These are phyloP conservation scores for Acacia melanoxylon DNA, from an alignment of 306 rosid genomes.

Conservation along the genomic window DNA sequence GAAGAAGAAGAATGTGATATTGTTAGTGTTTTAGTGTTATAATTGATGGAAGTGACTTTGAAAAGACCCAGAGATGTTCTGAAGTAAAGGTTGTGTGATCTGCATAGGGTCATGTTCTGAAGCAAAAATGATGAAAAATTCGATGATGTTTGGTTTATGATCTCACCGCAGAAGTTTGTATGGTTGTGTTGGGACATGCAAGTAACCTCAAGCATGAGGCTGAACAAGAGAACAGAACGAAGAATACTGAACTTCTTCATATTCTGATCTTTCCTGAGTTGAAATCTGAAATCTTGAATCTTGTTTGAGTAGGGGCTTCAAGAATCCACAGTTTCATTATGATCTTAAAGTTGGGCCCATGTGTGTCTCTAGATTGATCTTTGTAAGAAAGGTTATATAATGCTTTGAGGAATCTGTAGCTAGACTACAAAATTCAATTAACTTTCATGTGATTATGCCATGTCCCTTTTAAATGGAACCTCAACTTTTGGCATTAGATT, in stretches of 20 bases:
- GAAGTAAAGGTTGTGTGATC: constrained; percentile 39
- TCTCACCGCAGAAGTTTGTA: constrained; percentile 41
- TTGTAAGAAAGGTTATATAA: constrained; percentile 27
- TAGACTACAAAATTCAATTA: neutral
- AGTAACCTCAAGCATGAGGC: constrained; percentile 38
- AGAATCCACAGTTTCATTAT: constrained; percentile 19
- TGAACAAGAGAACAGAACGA: constrained; percentile 37
- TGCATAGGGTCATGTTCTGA: constrained; percentile 36
- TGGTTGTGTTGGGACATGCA: constrained; percentile 36
- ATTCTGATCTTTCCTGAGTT: neutral
- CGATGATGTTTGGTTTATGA: constrained; percentile 49
- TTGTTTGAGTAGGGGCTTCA: neutral
- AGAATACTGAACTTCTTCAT: constrained; percentile 41
- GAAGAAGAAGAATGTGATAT: constrained; percentile 47
- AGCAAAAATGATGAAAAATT: constrained; percentile 43
- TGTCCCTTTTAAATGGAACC: constrained; percentile 6
- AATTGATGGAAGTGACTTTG: constrained; percentile 33
- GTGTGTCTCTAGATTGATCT: constrained; percentile 23
- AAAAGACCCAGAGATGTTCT: constrained; percentile 48
- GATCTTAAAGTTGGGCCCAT: constrained; percentile 30
- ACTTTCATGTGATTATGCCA: constrained; percentile 13
- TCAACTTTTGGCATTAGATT: constrained; percentile 21
- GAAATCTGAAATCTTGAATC: constrained; percentile 18
- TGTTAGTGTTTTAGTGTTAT: constrained; percentile 20
- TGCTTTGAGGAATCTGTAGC: constrained; percentile 30